Percentiles rank a stretch among this genome's conserved stretches.
Conservation (phyloP, 2,329 filamentous ascomycete species). For the Chaetomium sp. region DNA sequence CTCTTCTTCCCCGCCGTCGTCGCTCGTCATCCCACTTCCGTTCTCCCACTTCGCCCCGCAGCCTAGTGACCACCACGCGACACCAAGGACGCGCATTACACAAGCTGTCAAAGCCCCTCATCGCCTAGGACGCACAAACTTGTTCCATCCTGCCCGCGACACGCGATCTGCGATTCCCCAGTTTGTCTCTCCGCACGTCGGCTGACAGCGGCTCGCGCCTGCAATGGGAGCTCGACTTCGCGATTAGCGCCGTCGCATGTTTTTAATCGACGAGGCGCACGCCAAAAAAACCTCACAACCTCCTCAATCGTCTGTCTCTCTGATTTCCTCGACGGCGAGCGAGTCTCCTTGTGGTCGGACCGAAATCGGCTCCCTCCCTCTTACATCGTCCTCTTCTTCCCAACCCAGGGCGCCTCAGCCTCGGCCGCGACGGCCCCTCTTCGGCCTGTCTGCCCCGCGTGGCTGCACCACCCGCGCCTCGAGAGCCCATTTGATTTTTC, state of each 20-base stretch:
- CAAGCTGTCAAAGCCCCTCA: neutral
- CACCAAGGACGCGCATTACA: slow-evolving; percentile 9
- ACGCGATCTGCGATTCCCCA: slow-evolving; percentile 8
- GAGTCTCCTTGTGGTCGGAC: neutral
- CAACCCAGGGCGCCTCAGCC: no score
- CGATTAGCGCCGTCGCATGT: slow-evolving; percentile 22
- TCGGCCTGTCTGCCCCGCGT: neutral
- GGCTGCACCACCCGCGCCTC: neutral
- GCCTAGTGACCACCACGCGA: slow-evolving; percentile 2
- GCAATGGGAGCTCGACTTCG: slow-evolving; percentile 21
- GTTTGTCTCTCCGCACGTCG: slow-evolving; percentile 9
- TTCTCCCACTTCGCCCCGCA: slow-evolving; percentile 2
- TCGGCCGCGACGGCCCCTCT: neutral
- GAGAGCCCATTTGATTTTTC: neutral
- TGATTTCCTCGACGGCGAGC: neutral
- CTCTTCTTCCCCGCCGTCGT: slow-evolving; percentile 3
- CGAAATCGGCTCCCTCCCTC: no score
- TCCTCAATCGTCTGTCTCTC: slow-evolving; percentile 4
- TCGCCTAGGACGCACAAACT: neutral
- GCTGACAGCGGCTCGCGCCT: slow-evolving; percentile 15
- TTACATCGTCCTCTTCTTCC: no score
- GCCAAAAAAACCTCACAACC: slow-evolving; percentile 4
- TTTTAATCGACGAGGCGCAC: slow-evolving; percentile 12
- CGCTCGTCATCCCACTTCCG: neutral
- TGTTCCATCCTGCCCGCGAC: slow-evolving; percentile 9